Percentiles rank a stretch among this genome's conserved stretches.
These are phyloP conservation scores for Emmonsiellopsis sp. DNA, from an alignment of 2,329 filamentous ascomycete species.

Conservation along the genomic window DNA sequence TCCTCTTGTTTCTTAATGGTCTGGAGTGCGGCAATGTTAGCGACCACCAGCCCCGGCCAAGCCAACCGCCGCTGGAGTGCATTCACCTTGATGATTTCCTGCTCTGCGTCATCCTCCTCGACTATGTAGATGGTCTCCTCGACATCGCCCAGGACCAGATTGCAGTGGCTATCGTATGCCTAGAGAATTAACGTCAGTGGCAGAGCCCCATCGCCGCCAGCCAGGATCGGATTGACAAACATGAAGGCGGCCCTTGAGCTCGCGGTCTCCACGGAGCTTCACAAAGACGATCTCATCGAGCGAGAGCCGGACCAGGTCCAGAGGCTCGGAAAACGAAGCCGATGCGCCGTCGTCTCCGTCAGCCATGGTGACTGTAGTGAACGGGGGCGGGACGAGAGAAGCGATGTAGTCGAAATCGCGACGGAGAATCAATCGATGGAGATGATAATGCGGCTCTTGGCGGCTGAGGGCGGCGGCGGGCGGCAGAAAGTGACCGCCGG, in stretches of 20 bases:
- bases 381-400: neutral
- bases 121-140: constrained; percentile 94
- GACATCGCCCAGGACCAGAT: constrained; percentile 88
- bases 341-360: constrained; percentile 65
- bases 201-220: neutral
- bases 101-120: constrained; percentile 74
- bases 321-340: constrained; percentile 72
- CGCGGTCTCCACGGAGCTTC: constrained; percentile 88
- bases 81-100: constrained; percentile 60
- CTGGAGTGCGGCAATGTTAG: constrained; percentile 36
- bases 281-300: constrained; percentile 96
- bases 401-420: neutral
- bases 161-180: constrained; percentile 99
- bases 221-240: constrained; percentile 43
- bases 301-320: constrained; percentile 89
- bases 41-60: neutral
- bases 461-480: neutral
- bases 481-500: neutral
- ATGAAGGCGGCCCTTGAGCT: constrained; percentile 89
- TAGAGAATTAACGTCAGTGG: constrained; percentile 29
- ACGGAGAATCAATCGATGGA: neutral
- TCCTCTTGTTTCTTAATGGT: constrained; percentile 95
- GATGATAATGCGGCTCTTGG: neutral
- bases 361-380: constrained; percentile 44
- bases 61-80: neutral